These are phyloP conservation scores for Backusella australiensis DNA, from an alignment of 192 early-diverging fungal species.

Conservation along the genomic window DNA sequence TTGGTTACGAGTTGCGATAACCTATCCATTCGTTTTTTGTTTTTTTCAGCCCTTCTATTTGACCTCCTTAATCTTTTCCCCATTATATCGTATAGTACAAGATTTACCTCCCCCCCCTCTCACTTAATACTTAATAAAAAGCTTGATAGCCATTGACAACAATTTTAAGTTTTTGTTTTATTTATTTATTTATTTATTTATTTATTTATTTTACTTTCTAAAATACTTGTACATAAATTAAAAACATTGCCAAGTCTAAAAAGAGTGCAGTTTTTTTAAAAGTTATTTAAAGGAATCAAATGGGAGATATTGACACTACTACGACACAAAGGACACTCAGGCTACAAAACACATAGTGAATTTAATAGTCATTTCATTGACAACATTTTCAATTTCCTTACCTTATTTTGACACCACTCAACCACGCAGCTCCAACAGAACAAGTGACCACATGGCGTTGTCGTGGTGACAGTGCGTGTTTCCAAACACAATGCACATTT, in stretches of 20 bases:
- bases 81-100: background rate
- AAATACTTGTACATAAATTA: background rate
- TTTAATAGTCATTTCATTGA: conserved; percentile 7
- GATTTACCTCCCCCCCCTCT: no score
- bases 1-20: background rate
- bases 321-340: conserved; percentile 93
- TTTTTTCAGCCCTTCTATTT: background rate
- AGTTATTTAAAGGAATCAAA: conserved; percentile 74
- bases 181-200: no score
- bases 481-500: conserved; percentile 91
- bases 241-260: no score
- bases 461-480: conserved; percentile 68
- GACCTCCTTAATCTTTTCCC: background rate
- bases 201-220: no score
- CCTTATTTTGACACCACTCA: conserved; percentile 92
- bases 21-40: background rate
- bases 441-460: conserved; percentile 92
- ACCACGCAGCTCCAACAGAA: conserved; percentile 95
- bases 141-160: background rate
- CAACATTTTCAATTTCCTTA: conserved; percentile 19
- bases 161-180: no score
- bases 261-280: conserved; percentile 9
- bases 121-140: background rate
- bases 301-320: conserved; percentile 73
- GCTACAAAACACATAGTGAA: conserved; percentile 37